Evolutionary conservation across 257 asterid genomes (phyloP).

Genomic region (Gentiana dahurica): DNA sequence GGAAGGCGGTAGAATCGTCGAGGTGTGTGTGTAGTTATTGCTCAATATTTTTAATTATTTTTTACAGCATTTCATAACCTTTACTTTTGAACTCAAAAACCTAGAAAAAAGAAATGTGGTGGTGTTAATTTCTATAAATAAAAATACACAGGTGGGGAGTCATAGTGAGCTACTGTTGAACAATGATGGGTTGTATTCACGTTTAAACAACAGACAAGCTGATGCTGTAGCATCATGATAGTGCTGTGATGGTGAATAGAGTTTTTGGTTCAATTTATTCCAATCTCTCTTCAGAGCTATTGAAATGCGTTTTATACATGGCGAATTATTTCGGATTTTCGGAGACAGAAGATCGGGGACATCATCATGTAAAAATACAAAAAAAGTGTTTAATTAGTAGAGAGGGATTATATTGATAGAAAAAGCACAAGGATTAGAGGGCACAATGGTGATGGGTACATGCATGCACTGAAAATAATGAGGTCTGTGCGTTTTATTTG

Average conservation of each 20-base stretch:
- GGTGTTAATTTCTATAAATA: background rate
- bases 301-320: background rate
- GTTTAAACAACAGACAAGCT: conserved; percentile 65
- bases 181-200: conserved; percentile 72
- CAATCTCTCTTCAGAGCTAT: no score
- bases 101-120: background rate
- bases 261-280: conserved; percentile 4
- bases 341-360: no score
- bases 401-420: no score
- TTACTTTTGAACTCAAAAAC: background rate
- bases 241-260: conserved; percentile 2
- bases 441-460: no score
- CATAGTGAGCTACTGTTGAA: conserved; percentile 48
- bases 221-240: conserved; percentile 59
- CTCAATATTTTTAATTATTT: no score
- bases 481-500: no score
- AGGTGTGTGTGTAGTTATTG: conserved; percentile 34
- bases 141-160: conserved; percentile 54
- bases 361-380: no score
- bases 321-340: background rate
- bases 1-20: conserved; percentile 77
- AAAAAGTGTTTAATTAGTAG: no score
- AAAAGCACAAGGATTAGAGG: no score
- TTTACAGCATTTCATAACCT: no score
- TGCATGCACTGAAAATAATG: no score